These are phyloP conservation scores for Melaleuca alternifolia DNA, from an alignment of 345 rosid species.

Conservation along the genomic window DNA sequence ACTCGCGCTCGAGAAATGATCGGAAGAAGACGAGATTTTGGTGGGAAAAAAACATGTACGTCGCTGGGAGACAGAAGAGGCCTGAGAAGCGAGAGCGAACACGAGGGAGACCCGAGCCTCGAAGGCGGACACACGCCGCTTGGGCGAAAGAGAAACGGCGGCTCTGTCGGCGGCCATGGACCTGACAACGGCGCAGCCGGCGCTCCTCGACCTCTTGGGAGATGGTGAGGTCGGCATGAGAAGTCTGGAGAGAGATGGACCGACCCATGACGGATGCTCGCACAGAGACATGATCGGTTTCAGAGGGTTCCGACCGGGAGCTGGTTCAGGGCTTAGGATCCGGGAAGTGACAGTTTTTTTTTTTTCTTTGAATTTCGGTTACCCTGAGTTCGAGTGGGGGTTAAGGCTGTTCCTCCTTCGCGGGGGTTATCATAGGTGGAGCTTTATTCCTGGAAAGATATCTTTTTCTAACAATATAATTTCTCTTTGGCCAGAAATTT, in stretches of 20 bases:
- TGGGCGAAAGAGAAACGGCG: conserved; percentile 15
- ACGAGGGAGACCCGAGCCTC: conserved; percentile 79
- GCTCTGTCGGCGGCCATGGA: conserved; percentile 19
- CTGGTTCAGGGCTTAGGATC: not conserved
- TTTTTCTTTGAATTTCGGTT: not conserved
- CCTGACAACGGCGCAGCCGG: conserved; percentile 1
- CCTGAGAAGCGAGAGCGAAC: conserved; percentile 73
- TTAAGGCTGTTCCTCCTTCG: no score
- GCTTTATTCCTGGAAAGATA: no score
- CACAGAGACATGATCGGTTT: not conserved
- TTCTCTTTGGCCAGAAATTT: not conserved
- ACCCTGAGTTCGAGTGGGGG: no score
- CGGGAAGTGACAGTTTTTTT: not conserved
- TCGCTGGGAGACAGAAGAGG: conserved; percentile 62
- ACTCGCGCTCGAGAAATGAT: not conserved
- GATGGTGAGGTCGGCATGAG: not conserved
- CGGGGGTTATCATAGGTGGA: no score
- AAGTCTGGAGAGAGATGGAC: not conserved
- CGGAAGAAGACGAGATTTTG: not conserved
- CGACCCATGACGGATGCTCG: not conserved
- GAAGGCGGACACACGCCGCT: conserved; percentile 36
- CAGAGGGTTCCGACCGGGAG: not conserved
- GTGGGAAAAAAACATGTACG: conserved; percentile 41
- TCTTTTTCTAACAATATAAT: not conserved
- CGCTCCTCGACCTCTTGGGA: not conserved